Evolutionary conservation across 768 basidiomycete genomes (phyloP).

Genomic region (Harrya chromipes): DNA sequence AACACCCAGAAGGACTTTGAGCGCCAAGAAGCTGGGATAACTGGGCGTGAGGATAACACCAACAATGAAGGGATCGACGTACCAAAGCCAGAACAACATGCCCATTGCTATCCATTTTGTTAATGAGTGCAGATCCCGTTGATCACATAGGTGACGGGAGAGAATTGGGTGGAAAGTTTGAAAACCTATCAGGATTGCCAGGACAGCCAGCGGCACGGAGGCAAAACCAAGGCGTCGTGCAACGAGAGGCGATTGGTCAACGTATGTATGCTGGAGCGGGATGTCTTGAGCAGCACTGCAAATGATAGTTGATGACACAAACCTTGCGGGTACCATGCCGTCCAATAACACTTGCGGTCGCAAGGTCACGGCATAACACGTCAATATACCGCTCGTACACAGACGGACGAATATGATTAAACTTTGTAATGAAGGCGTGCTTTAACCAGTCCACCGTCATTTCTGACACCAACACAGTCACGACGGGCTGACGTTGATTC

Average conservation of each 20-base stretch:
- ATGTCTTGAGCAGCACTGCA: conserved; percentile 4
- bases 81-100: conserved; percentile 84
- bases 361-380: conserved; percentile 89
- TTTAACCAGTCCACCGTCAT: conserved; percentile 98
- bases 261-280: conserved; percentile 67
- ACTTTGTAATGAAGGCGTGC: conserved; percentile 99
- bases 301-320: background rate
- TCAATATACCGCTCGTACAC: conserved; percentile 96
- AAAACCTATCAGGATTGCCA: conserved; percentile 71
- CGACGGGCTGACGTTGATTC: conserved; percentile 62
- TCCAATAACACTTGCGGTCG: conserved; percentile 71
- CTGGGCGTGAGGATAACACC: background rate
- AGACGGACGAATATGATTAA: conserved; percentile 94
- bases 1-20: conserved; percentile 93
- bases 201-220: conserved; percentile 83
- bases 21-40: conserved; percentile 62
- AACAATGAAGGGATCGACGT: conserved; percentile 32
- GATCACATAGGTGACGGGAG: conserved; percentile 35
- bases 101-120: conserved; percentile 65
- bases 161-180: conserved; percentile 67
- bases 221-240: conserved; percentile 94
- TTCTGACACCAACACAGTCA: conserved; percentile 89
- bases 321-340: conserved; percentile 72
- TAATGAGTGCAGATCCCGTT: conserved; percentile 43
- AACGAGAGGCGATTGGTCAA: conserved; percentile 94